phyloP scores from a whole-genome alignment of 1,139 yeast genomes.

The Candida sanyaensis region DNA sequence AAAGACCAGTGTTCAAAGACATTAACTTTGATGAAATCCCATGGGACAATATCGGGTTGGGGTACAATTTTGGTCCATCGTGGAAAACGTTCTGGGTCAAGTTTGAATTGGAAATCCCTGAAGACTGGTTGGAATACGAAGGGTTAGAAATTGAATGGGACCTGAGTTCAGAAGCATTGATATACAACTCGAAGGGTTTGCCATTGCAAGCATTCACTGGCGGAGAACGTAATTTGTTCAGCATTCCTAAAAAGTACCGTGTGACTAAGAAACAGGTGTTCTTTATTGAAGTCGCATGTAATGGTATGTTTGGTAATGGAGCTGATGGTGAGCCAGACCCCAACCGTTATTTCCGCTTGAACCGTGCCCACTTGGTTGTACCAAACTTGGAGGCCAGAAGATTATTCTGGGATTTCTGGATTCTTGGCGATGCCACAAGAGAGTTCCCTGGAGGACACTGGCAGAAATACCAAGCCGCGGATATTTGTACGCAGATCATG shows the following conservation, averaged over 20 bases:
- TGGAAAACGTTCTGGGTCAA: slow-evolving; percentile 98
- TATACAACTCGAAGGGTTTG: slow-evolving; percentile 64
- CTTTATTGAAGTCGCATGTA: slow-evolving; percentile 88
- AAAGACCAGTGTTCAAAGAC: slow-evolving; percentile 76
- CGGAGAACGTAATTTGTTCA: slow-evolving; percentile 76
- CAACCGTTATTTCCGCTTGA: slow-evolving; percentile 67
- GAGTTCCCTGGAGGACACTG: slow-evolving; percentile 75
- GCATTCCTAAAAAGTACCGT: slow-evolving; percentile 58
- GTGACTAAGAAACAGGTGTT: slow-evolving; percentile 45
- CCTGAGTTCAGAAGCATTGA: slow-evolving; percentile 80
- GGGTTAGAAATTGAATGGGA: slow-evolving; percentile 82
- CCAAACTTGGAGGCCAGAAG: slow-evolving; percentile 83
- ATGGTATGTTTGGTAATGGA: slow-evolving; percentile 92
- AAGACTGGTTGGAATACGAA: slow-evolving; percentile 51
- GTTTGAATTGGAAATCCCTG: slow-evolving; percentile 62
- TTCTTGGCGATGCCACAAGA: slow-evolving; percentile 87
- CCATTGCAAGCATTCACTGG: slow-evolving; percentile 89
- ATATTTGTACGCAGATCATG: slow-evolving; percentile 77
- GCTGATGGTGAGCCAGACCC: slow-evolving; percentile 59
- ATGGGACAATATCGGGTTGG: slow-evolving; percentile 65
- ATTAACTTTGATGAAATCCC: slow-evolving; percentile 43
- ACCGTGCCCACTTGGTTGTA: slow-evolving; percentile 73
- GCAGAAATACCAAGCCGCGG: slow-evolving; percentile 85
- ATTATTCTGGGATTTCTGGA: slow-evolving; percentile 80
- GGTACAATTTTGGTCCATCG: slow-evolving; percentile 84